Percentiles rank a stretch among this genome's conserved stretches.
Evolutionary conservation across 495 filamentous ascomycete genomes (phyloP).

Genomic region (Penicillium fimorum): DNA sequence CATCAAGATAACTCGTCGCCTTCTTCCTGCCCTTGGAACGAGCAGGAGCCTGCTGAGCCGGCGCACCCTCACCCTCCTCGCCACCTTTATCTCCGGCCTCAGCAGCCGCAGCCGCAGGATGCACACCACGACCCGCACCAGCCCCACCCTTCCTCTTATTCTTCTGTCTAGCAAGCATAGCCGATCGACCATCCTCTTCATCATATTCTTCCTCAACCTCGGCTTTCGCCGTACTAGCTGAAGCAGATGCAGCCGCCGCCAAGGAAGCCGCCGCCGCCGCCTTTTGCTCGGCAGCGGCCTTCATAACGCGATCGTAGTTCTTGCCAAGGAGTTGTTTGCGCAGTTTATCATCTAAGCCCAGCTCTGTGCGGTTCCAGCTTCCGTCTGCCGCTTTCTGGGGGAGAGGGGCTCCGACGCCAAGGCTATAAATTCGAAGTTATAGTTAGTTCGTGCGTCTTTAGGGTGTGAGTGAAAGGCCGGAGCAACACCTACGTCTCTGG

Average conservation of each 20-base stretch:
- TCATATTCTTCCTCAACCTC: constrained; percentile 48
- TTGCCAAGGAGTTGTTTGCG: constrained; percentile 50
- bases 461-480: neutral
- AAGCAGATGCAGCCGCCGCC: constrained; percentile 2
- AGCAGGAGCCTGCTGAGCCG: constrained; percentile 14
- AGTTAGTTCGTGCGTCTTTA: neutral
- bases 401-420: constrained; percentile 48
- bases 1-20: constrained; percentile 51
- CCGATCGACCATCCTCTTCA: constrained; percentile 61
- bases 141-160: constrained; percentile 24
- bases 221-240: constrained; percentile 13
- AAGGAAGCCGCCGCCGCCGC: constrained; percentile 5
- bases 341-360: constrained; percentile 45
- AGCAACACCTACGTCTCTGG: constrained; percentile 47
- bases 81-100: constrained; percentile 11
- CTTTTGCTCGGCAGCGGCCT: constrained; percentile 22
- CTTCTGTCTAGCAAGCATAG: constrained; percentile 50
- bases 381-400: constrained; percentile 42
- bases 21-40: constrained; percentile 36
- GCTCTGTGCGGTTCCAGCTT: constrained; percentile 40
- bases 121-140: neutral
- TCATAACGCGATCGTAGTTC: constrained; percentile 45
- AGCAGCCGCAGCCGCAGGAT: constrained; percentile 4
- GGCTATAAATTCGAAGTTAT: constrained; percentile 23
- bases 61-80: constrained; percentile 5